Percentiles rank a stretch among this genome's conserved stretches.
Conservation (phyloP, 1,284 basidiomycete species). For the Puccinia sorghi region DNA sequence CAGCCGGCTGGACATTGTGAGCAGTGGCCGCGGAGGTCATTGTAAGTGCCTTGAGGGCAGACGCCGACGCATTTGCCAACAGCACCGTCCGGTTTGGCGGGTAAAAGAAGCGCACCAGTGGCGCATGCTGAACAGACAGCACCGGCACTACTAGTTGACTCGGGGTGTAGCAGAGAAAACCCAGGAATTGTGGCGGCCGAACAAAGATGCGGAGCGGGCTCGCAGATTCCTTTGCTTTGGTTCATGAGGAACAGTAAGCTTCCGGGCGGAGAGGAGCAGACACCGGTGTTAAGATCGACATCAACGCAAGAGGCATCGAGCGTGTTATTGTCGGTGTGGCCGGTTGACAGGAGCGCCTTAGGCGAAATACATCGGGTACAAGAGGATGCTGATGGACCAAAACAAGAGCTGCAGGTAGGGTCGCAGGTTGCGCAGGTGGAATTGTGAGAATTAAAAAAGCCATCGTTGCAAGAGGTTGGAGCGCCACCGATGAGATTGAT, state of each 20-base stretch:
- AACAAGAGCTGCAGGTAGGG: constrained; percentile 26
- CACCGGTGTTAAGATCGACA: constrained; percentile 29
- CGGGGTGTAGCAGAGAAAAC: constrained; percentile 18
- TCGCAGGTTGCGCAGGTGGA: constrained; percentile 25
- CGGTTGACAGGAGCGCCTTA: constrained; percentile 15
- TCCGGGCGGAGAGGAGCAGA: constrained; percentile 18
- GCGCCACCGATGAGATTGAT: constrained; percentile 9
- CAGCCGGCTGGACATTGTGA: constrained; percentile 20
- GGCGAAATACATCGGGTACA: constrained; percentile 25
- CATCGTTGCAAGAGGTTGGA: constrained; percentile 34
- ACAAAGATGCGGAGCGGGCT: constrained; percentile 35
- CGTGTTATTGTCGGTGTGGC: constrained; percentile 24
- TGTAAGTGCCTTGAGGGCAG: constrained; percentile 31
- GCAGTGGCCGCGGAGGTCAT: constrained; percentile 23
- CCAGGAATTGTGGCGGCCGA: constrained; percentile 30
- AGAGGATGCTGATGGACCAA: constrained; percentile 29
- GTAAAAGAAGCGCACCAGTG: constrained; percentile 26
- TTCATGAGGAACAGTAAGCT: constrained; percentile 31
- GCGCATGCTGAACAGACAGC: constrained; percentile 36
- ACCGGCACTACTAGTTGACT: neutral
- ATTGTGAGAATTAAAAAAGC: constrained; percentile 25
- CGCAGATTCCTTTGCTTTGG: constrained; percentile 38
- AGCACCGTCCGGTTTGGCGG: constrained; percentile 1
- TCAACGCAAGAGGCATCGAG: constrained; percentile 26
- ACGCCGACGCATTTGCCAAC: constrained; percentile 14